Base-by-base conservation (phyloP, 495 filamentous ascomycete species). In the Aspergillus cavernicola region DNA sequence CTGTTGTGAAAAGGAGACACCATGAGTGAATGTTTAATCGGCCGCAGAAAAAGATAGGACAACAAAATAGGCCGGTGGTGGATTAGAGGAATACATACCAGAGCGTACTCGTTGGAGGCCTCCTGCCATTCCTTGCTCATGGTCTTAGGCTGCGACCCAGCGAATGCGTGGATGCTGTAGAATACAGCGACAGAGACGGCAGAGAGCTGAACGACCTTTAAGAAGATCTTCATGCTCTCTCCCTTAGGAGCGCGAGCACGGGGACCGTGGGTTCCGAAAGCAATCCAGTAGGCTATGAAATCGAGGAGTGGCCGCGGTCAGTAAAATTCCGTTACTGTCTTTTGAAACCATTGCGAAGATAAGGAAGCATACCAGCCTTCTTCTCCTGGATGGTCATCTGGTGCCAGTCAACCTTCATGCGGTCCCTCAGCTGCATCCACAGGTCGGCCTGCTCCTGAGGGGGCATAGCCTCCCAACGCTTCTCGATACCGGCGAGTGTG, bases 381-480 rank as follows among this genome's bases (percentile, higher is more conserved):
- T 97, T 96, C 81, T 98, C 93, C 72, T 90, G 84, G 57, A 92
- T 35, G 24, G 93, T 98, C 81, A 98, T 78, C 62, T 97, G 89
- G 64, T 86, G 80, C 93, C 93, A 98, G 72, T 89, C 88, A 57
- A 79, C 84, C 88, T 96, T 97, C 93, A 97, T 97, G 64, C 93
- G 85, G 77, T 98, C 93, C 64, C 93, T 79, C 68, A 98, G 79
- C 62, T 86, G 78, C 93, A 98, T 98, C 92, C 92, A 98, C 61
- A 98, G 75, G 67, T 97, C 93, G 55, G 95, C 93, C 83, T 98
- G 93, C 83, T 98, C 93, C 79, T 95, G 89, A 51, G 92, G 90
- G 32, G 90, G 91, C 88, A 98, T 88, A 51, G 69, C 80, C 79
- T 98, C 93, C 93, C 93, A 98, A 75, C 93, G 80, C 88, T 96